These are phyloP conservation scores for Cotoneaster glaucophyllus DNA, from an alignment of 306 rosid species.

Conservation along the genomic window DNA sequence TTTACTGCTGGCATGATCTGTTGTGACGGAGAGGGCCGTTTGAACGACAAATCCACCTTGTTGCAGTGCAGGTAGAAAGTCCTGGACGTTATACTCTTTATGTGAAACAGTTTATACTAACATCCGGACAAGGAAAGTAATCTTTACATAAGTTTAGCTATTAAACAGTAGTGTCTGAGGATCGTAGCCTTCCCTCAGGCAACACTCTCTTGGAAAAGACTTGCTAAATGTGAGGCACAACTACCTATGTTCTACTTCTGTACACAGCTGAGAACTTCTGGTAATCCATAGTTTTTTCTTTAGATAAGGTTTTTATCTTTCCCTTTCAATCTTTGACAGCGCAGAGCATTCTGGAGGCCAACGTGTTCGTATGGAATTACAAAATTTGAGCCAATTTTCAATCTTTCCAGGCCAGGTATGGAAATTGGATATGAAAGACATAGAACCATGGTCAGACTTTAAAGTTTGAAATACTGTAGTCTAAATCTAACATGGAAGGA, in stretches of 20 bases:
- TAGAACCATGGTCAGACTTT: slow-evolving; percentile 1
- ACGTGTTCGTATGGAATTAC: slow-evolving; percentile 79
- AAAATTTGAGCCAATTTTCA: slow-evolving; percentile 60
- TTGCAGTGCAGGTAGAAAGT: slow-evolving; percentile 75
- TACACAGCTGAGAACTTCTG: neutral
- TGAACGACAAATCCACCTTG: slow-evolving; percentile 81
- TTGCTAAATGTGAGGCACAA: slow-evolving; percentile 9
- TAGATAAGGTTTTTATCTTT: slow-evolving; percentile 10
- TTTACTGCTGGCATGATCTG: slow-evolving; percentile 83
- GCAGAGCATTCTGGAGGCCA: slow-evolving; percentile 85
- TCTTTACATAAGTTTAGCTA: neutral
- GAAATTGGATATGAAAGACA: slow-evolving; percentile 4
- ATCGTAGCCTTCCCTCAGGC: neutral
- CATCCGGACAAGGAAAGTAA: neutral
- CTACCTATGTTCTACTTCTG: neutral
- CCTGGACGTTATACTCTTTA: neutral
- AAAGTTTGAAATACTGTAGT: slow-evolving; percentile 6
- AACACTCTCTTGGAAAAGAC: neutral
- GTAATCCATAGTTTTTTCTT: slow-evolving; percentile 4
- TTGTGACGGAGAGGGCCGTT: slow-evolving; percentile 88
- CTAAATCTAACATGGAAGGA: slow-evolving; percentile 15
- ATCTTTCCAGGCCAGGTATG: slow-evolving; percentile 95
- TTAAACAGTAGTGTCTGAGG: neutral
- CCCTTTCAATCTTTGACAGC: slow-evolving; percentile 32
- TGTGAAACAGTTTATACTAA: neutral